phyloP scores from a whole-genome alignment of 805 yeast species.

The Candida insectorum region DNA sequence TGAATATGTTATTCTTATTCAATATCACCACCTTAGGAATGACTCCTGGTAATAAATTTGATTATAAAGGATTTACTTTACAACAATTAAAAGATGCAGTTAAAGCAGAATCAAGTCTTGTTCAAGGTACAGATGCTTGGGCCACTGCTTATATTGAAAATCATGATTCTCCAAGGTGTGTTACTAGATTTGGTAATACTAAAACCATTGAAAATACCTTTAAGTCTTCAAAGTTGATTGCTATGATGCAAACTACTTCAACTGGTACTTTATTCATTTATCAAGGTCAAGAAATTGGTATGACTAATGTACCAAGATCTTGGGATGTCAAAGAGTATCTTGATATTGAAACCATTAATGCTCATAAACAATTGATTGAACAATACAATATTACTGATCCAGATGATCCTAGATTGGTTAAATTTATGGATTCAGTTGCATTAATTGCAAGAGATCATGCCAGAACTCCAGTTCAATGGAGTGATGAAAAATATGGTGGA shows the following conservation, averaged over 20 bases:
- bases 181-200: conserved; percentile 49
- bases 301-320: conserved; percentile 43
- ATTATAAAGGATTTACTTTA: conserved; percentile 28
- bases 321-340: conserved; percentile 50
- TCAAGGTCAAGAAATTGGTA: conserved; percentile 63
- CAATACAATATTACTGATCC: conserved; percentile 20
- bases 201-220: conserved; percentile 21
- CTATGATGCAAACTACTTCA: conserved; percentile 42
- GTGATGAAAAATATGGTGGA: conserved; percentile 40
- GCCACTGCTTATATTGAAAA: conserved; percentile 53
- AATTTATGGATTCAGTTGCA: conserved; percentile 30
- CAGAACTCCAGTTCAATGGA: conserved; percentile 59
- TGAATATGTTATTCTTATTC: conserved; percentile 36
- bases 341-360: conserved; percentile 47
- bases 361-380: conserved; percentile 28
- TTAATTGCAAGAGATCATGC: conserved; percentile 50
- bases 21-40: conserved; percentile 37
- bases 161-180: conserved; percentile 57
- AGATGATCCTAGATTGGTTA: conserved; percentile 6
- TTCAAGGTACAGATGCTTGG: conserved; percentile 55
- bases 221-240: conserved; percentile 46
- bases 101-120: conserved; percentile 30
- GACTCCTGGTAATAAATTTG: conserved; percentile 31
- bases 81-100: conserved; percentile 42
- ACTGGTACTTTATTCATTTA: conserved; percentile 56